Evolutionary conservation across 108 stramenopile species (phyloP), one percentile per base, ranked within the genome.

Genomic region (Licmophora abbreviata): DNA sequence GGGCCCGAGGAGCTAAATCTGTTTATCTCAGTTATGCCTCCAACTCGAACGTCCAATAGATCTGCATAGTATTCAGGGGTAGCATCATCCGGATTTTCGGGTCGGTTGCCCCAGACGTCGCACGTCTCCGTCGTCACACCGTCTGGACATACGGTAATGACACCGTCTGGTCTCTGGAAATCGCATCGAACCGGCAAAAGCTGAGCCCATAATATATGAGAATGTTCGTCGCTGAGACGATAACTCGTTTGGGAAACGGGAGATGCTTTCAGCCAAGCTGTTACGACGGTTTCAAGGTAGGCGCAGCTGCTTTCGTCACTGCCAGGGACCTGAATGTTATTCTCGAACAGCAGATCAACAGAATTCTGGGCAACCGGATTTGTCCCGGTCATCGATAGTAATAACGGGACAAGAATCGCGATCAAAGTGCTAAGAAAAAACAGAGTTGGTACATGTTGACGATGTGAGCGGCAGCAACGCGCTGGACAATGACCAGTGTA

Each of bases 141-240:
- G 28, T 23, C 26, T 3, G 10, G 28, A 51, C 75, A 76, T 8
- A 51, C 33, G 2, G 69, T 76, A 11, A 70, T 76, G 10, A 67
- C 52, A n/a, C 75, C 69, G 20, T 55, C 61, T 10, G 49, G 23
- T 21, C 52, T 28, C 44, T 80, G 81, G 33, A 66, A 82, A 24
- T 58, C 62, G 40, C 87, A 85, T 12, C 81, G 74, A 14, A 57
- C 56, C 1, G 87, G 82, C 14, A 73, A 58, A 23, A 89, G 38
- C 24, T 73, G 66, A 14, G 81, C 73, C 62, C 67, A 69, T 7
- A 85, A 51, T 3, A 89, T 55, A 57, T 62, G 66, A 1, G 57
- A 31, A 42, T 28, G 15, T 49, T 54, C 64, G 3, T 3, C 3
- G 2, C 8, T 26, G 23, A 9, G 26, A 42, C 42, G 24, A 1